phyloP scores from a whole-genome alignment of 2,329 filamentous ascomycete genomes.

The Amauroascus niger region DNA sequence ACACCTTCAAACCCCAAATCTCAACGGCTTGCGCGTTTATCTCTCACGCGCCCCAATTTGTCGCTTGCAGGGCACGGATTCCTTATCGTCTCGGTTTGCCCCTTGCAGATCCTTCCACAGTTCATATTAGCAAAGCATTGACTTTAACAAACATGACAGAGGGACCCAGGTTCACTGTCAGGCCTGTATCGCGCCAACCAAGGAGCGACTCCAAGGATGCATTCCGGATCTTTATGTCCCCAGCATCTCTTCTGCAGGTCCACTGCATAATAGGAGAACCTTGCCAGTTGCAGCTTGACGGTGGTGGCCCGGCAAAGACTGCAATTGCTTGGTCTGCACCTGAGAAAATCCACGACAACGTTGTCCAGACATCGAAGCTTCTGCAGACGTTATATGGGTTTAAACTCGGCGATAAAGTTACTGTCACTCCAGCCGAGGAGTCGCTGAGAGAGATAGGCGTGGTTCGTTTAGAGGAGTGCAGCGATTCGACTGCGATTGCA shows the following conservation, averaged over 20 bases:
- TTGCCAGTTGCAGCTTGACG: constrained; percentile 35
- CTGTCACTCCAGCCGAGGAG: constrained; percentile 46
- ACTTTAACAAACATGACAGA: constrained; percentile 27
- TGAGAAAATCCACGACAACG: constrained; percentile 55
- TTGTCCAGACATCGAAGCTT: constrained; percentile 62
- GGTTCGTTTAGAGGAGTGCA: constrained; percentile 53
- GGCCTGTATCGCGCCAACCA: constrained; percentile 43
- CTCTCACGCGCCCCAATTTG: background rate
- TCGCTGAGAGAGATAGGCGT: constrained; percentile 47
- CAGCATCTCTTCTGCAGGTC: constrained; percentile 46
- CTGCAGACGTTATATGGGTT: constrained; percentile 65
- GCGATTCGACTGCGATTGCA: constrained; percentile 22
- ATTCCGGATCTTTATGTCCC: constrained; percentile 50
- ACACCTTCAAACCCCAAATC: too few relatives aligned
- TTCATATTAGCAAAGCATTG: background rate
- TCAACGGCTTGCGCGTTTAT: too few relatives aligned
- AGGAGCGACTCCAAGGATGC: constrained; percentile 45
- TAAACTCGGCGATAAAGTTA: constrained; percentile 60
- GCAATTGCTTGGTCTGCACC: constrained; percentile 55
- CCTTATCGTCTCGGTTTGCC: background rate
- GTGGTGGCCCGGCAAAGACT: constrained; percentile 34
- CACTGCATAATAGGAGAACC: constrained; percentile 50
- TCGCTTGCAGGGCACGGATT: background rate
- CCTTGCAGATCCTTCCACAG: background rate
- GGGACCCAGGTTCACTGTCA: constrained; percentile 42